phyloP scores from a whole-genome alignment of 2,329 filamentous ascomycete species.

The Sporothrix brasiliensis region DNA sequence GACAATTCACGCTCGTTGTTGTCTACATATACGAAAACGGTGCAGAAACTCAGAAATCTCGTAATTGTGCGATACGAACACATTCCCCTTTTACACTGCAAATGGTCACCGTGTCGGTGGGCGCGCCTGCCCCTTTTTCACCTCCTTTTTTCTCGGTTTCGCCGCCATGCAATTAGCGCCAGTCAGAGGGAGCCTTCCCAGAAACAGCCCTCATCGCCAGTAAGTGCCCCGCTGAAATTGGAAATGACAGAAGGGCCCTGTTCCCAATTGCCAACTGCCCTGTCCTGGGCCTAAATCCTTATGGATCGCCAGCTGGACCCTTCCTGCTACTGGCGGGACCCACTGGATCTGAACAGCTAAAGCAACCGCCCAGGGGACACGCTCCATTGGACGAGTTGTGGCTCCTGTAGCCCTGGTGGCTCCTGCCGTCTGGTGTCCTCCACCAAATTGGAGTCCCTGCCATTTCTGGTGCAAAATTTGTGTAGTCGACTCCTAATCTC shows the following conservation, averaged over 20 bases:
- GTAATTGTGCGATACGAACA: slow-evolving; percentile 23
- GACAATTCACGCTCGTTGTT: background rate
- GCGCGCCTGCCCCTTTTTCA: slow-evolving; percentile 11
- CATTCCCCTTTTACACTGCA: background rate
- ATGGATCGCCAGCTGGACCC: slow-evolving; percentile 2
- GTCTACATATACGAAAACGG: background rate
- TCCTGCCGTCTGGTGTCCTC: slow-evolving; percentile 16
- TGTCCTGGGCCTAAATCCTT: slow-evolving; percentile 20
- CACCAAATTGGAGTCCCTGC: slow-evolving; percentile 16
- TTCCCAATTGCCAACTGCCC: slow-evolving; percentile 18
- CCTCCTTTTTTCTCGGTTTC: slow-evolving; percentile 2
- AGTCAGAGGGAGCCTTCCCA: slow-evolving; percentile 13
- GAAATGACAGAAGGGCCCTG: slow-evolving; percentile 18
- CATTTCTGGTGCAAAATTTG: slow-evolving; percentile 23
- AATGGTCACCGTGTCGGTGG: slow-evolving; percentile 3
- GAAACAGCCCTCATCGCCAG: background rate
- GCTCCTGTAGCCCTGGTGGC: slow-evolving; percentile 3
- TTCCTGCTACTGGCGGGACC: background rate
- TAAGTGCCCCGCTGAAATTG: background rate
- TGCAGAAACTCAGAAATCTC: background rate
- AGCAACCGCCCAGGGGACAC: background rate
- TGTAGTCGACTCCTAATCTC: slow-evolving; percentile 23
- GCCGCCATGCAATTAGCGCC: slow-evolving; percentile 15
- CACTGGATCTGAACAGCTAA: slow-evolving; percentile 2
- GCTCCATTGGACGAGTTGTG: background rate